Base-by-base conservation (phyloP, 768 basidiomycete genomes). In the Phanerochaete sordida region DNA sequence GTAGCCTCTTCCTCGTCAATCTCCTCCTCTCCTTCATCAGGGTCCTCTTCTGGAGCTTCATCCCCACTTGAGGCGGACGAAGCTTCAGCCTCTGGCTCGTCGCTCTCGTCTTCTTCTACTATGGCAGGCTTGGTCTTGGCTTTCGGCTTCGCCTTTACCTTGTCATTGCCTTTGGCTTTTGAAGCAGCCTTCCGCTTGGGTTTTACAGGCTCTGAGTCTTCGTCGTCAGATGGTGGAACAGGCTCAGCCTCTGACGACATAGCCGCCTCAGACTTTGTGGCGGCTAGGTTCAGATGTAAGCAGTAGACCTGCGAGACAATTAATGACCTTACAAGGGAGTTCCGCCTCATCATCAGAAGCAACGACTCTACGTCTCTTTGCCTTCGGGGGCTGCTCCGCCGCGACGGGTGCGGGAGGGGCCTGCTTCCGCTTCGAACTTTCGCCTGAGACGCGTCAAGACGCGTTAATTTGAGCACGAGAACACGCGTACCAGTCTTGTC, bases 1-100 rank as follows among this genome's bases (percentile, higher is more conserved):
- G 85, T 84, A 2, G 86, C 80, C 21, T 78, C 81, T 21, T 79
- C 79, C 27, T 76, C 76, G 2, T 73, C 74, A 43, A 70, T 68
- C 26, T 76, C 78, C 15, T 77, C 78, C 60, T 66, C 62, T 62
- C 73, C 66, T 55, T 69, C 65, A 62, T 72, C 66, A 16, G 15
- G 24, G 6, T 49, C 50, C 11, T 58, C 56, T 43, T 64, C 63
- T 27, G 30, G 26, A 26, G 30, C 51, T 56, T 61, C 54, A 37
- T 59, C 47, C 9, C 50, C 57, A 23, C 59, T 61, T n/a, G 57
- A 16, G 13, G 45, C 31, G 26, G 61, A 50, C 27, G 39, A 55
- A 1, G 62, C 65, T 3, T 56, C 59, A 58, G 57, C 53, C 6
- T 65, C 65, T 39, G 57, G 53, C n/a, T 37, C 47, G 12, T 48